Evolutionary conservation across 352 stramenopile species (phyloP), one percentile per base, ranked within the genome.

Genomic region (Aphanomyces invadans): DNA sequence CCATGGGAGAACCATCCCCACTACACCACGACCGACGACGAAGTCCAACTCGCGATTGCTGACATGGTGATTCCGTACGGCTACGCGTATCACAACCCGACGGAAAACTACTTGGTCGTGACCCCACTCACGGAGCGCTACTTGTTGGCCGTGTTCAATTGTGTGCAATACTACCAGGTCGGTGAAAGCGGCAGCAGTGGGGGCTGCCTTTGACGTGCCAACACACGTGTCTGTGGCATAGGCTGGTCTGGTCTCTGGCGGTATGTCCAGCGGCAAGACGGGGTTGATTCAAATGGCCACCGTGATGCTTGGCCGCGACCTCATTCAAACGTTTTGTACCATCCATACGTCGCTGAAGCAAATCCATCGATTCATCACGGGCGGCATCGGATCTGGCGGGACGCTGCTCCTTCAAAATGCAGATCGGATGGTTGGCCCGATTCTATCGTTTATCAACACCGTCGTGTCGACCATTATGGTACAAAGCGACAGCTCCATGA

Each of bases 41-140:
- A 92, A 38, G 88, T 81, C 10, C 69, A 83, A 44, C 72, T 90
- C 21, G 73, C 87, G 61, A 72, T 87, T 28, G 76, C 75, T 25
- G 75, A 74, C 2, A 28, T 83, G 15, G 71, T 66, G 10, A 70
- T 88, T 21, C 71, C 76, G 21, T 92, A 92, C 60, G 80, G 81
- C 0, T 92, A 87, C 59, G 81, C 81, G 39, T 92, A 86, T 46
- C 26, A 73, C 21, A 75, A 74, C n/a, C 70, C 73, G 0, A 53
- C 42, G 10, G n/a, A 59, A 15, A 21, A 36, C 0, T 70, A 82
- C 10, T 38, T 60, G 0, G 70, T 87, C 21, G 64, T 88, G 21
- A 79, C 74, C 0, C 81, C 80, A 12, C 61, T 70, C 12, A 84
- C 74, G 49, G 63, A 83, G 28, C 76, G 81, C 3, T 80, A 73